These are phyloP conservation scores for Pyrenophora tritici-repentis DNA, from an alignment of 2,329 filamentous ascomycete species.

Conservation along the genomic window DNA sequence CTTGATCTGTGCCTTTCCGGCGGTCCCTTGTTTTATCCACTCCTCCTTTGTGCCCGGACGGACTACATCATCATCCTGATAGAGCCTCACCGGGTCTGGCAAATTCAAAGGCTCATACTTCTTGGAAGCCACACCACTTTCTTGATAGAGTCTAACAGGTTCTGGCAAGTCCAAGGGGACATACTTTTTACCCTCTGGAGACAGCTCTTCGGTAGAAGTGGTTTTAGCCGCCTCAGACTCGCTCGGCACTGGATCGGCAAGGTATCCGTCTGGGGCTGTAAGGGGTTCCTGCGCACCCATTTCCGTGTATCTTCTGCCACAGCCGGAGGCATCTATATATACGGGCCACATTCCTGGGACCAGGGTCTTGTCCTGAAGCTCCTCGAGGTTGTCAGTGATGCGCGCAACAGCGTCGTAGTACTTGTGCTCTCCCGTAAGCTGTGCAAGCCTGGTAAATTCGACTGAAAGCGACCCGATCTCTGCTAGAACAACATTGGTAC, in stretches of 20 bases:
- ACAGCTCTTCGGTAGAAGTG: constrained; percentile 26
- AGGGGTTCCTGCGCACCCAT: constrained; percentile 31
- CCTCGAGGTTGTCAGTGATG: constrained; percentile 51
- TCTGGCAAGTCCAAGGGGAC: constrained; percentile 37
- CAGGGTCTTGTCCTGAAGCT: constrained; percentile 52
- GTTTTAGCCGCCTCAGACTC: constrained; percentile 10
- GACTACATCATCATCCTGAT: constrained; percentile 22
- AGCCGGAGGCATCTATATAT: constrained; percentile 50
- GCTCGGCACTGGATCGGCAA: constrained; percentile 2
- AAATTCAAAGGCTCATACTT: constrained; percentile 41
- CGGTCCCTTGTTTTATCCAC: constrained; percentile 10
- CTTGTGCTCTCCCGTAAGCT: constrained; percentile 53
- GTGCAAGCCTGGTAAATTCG: constrained; percentile 55
- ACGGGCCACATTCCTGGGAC: constrained; percentile 58
- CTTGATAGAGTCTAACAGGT: constrained; percentile 19
- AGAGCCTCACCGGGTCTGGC: constrained; percentile 37
- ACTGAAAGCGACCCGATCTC: constrained; percentile 56
- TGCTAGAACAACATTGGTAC: constrained; percentile 50
- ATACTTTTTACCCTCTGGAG: constrained; percentile 41
- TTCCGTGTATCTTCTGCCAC: constrained; percentile 36
- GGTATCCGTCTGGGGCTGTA: constrained; percentile 14
- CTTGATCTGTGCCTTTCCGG: constrained; percentile 24
- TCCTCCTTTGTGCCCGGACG: background rate
- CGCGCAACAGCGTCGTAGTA: constrained; percentile 56
- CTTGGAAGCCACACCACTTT: constrained; percentile 19